Evolutionary conservation across 2,329 filamentous ascomycete genomes (phyloP), one percentile per base, ranked within the genome.

Genomic region (Fusarium pilosicola): DNA sequence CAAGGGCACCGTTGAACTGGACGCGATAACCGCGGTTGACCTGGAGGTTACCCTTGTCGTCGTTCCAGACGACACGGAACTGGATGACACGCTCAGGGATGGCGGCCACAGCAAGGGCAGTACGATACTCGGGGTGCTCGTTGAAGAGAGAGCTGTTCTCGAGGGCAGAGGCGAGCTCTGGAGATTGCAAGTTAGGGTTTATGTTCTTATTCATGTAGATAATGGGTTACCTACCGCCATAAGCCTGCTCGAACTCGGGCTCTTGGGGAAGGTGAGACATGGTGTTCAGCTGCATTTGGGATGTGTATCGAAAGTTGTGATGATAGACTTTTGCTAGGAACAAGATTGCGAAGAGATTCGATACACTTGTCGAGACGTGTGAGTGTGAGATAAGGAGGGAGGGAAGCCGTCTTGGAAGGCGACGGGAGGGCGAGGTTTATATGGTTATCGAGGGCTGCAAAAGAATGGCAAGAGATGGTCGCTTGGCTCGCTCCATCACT

Each of bases 221-320:
- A 39, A 45, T 39, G 34, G 34, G 58, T 83, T 65, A 59, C 88
- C 81, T 86, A 97, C 94, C 94, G 84, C 95, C 94, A 91, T 97
- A 97, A 81, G 96, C 96, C 90, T 98, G 96, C 91, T 98, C 92
- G 88, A 98, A 98, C 88, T 99, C 96, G 81, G 96, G 96, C 90
- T 98, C 96, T 74, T 87, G 86, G 59, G 94, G 91, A 80, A 96
- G 89, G 88, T 96, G 92, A 77, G 95, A 93, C 94, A 97, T 96
- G 76, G 76, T 87, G 70, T 77, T 78, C 69, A 69, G 65, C 46
- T 72, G 75, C 63, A 74, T 73, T 75, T 54, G 62, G 32, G 61
- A 48, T 68, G 66, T 59, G 57, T 75, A 59, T 60, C 60, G 65
- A 58, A 41, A 58, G 44, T 52, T 39, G 70, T 52, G 48, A 42